Evolutionary conservation across 2,329 filamentous ascomycete genomes (phyloP).

Genomic region (Orbilia ellipsospora): DNA sequence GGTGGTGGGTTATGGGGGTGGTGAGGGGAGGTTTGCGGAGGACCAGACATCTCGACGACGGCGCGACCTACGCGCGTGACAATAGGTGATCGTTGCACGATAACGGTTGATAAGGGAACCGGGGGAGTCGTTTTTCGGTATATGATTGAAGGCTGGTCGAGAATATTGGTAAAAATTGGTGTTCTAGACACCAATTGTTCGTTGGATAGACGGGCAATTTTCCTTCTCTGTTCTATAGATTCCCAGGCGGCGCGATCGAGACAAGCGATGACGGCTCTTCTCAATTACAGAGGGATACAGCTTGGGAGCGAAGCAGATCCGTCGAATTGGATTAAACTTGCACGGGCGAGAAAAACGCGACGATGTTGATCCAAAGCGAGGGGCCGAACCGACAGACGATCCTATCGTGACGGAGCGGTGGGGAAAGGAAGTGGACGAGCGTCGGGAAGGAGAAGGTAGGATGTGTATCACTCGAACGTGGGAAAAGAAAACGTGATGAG

Average conservation of each 20-base stretch:
- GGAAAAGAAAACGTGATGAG: slow-evolving; percentile 37
- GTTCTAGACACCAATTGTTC: background rate
- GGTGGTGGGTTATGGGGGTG: slow-evolving; percentile 74
- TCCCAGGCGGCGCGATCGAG: background rate
- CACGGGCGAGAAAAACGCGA: slow-evolving; percentile 3
- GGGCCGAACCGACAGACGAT: background rate
- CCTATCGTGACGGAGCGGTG: background rate
- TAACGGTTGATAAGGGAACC: slow-evolving; percentile 26
- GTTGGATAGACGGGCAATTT: background rate
- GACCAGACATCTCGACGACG: slow-evolving; percentile 81
- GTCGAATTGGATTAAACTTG: background rate
- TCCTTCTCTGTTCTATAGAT: background rate
- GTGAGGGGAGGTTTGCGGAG: slow-evolving; percentile 71
- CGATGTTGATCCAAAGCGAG: background rate
- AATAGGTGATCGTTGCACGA: slow-evolving; percentile 33
- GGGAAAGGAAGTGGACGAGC: slow-evolving; percentile 27
- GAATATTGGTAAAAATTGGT: background rate
- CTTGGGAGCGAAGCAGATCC: background rate
- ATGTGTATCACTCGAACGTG: background rate
- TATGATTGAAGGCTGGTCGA: background rate
- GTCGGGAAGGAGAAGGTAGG: slow-evolving; percentile 18
- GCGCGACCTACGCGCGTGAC: slow-evolving; percentile 75
- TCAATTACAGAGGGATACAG: too few relatives aligned
- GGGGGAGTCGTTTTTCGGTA: slow-evolving; percentile 1
- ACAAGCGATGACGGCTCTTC: background rate